Percentiles rank a stretch among this genome's conserved stretches.
These are phyloP conservation scores for Dactylellina parvicollis DNA, from an alignment of 2,329 filamentous ascomycete species.

Conservation along the genomic window DNA sequence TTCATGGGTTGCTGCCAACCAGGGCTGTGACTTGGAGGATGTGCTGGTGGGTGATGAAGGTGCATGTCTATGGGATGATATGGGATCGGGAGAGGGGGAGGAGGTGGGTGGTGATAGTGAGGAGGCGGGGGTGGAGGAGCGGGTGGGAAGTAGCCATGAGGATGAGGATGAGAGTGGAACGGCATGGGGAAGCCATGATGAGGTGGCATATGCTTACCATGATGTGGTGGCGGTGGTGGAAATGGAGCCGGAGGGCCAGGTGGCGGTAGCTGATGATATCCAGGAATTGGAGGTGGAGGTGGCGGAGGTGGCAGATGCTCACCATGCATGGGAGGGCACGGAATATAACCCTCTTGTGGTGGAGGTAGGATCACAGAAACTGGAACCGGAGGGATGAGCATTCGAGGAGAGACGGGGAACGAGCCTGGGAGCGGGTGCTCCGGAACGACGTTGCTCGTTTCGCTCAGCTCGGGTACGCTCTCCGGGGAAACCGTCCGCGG, in stretches of 20 bases:
- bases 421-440: slow-evolving; percentile 39
- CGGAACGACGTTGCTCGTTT: not conserved
- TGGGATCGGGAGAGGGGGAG: slow-evolving; percentile 47
- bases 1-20: slow-evolving; percentile 31
- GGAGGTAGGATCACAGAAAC: slow-evolving; percentile 5
- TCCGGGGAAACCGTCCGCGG: not conserved
- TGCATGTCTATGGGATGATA: slow-evolving; percentile 46
- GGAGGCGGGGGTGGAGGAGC: slow-evolving; percentile 42
- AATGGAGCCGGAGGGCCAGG: slow-evolving; percentile 30
- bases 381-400: not conserved
- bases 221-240: slow-evolving; percentile 48
- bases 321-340: slow-evolving; percentile 21
- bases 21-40: slow-evolving; percentile 31
- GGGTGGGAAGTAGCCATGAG: slow-evolving; percentile 25
- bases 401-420: slow-evolving; percentile 29
- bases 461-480: not conserved
- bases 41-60: slow-evolving; percentile 35
- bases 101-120: slow-evolving; percentile 44
- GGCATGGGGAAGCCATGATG: slow-evolving; percentile 48
- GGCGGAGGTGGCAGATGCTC: slow-evolving; percentile 5
- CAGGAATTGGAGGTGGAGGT: slow-evolving; percentile 29
- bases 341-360: slow-evolving; percentile 23
- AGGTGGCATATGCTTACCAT: slow-evolving; percentile 51
- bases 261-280: slow-evolving; percentile 29
- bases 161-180: slow-evolving; percentile 17